A percentile compares a stretch with the other conserved stretches of the same genome.
Evolutionary conservation across 176 grass and related monocot species (phyloP).

Genomic region (Chloris gayana): DNA sequence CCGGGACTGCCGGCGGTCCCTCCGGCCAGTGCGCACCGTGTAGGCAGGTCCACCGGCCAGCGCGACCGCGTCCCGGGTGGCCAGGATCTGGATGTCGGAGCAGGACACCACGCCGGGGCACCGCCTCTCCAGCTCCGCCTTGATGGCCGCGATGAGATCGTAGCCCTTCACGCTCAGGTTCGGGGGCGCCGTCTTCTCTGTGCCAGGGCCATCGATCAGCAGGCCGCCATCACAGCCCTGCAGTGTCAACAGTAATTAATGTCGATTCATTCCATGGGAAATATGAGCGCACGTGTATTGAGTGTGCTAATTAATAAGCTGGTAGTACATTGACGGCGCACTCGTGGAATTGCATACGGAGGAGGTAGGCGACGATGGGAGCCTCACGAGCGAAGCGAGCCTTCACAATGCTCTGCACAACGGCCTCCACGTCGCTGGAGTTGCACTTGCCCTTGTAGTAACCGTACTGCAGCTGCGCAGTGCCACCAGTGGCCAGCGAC

Average conservation of each 20-base stretch:
- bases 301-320: not conserved
- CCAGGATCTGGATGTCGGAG: slow-evolving; percentile 44
- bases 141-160: slow-evolving; percentile 43
- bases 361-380: slow-evolving; percentile 43
- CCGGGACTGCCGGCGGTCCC: slow-evolving; percentile 11
- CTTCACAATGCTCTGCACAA: slow-evolving; percentile 29
- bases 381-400: not conserved
- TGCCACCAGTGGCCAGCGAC: slow-evolving; percentile 6
- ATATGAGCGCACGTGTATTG: not conserved
- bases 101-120: slow-evolving; percentile 45
- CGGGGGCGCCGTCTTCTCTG: slow-evolving; percentile 52
- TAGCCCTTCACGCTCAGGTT: slow-evolving; percentile 55
- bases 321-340: slow-evolving; percentile 35
- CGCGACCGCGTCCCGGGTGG: slow-evolving; percentile 47
- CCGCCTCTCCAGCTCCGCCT: slow-evolving; percentile 32
- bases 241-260: no score
- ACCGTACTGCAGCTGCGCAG: slow-evolving; percentile 26
- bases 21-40: slow-evolving; percentile 45
- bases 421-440: slow-evolving; percentile 33
- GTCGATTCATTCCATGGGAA: not conserved
- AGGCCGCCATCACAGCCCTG: slow-evolving; percentile 59
- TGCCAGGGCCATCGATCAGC: slow-evolving; percentile 40
- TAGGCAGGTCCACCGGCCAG: slow-evolving; percentile 41
- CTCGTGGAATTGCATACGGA: slow-evolving; percentile 66
- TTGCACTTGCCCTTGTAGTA: slow-evolving; percentile 54